Base-by-base conservation (phyloP, 306 rosid species). In the Cucumis hystrix region DNA sequence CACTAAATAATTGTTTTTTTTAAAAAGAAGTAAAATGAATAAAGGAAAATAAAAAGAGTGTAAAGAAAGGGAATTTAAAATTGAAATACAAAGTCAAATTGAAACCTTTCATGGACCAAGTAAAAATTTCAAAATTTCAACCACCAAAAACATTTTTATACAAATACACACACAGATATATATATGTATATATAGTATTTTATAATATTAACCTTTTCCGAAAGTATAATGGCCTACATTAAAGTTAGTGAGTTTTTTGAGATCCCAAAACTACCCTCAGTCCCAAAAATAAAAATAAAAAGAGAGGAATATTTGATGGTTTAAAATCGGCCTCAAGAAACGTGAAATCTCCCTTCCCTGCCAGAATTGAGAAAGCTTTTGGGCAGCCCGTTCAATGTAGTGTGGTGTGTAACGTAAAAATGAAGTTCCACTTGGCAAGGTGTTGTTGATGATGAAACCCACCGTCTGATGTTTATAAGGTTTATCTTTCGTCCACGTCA, bases 381-480 rank as follows among this genome's bases (percentile, higher is more conserved):
- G 35, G 74, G 75, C 57, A 10, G 49, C 73, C 73, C 73, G 51
- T 39, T 39, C 8, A 9, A 6, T 69, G 17, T n/a, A 68, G 25
- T 23, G 25, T 23, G 1, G 25, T 23, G 6, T 45, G 35, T 69
- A 69, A 45, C 75, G 75, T 54, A 82, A 75, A 47, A 16, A 69
- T 77, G 40, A 86, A 81, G 85, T 82, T 77, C 79, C 64, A 35
- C 45, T 12, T 77, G 60, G 37, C 81, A 21, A 56, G 16, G 63
- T 51, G 16, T 28, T n/a, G 16, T 30, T 62, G 43, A 67, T 40
- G 37, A 33, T 33, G 37, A 4, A 33, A 33, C 55, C 74, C 74
- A 70, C 75, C 75, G 40, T 25, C 56, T n/a, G 56, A 21, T 45
- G n/a, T 20, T 70, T 14, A 33, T 43, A 9, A 8, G 75, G 37